Base-by-base conservation (phyloP, 2,329 filamentous ascomycete species). In the Blumeria hordei region DNA sequence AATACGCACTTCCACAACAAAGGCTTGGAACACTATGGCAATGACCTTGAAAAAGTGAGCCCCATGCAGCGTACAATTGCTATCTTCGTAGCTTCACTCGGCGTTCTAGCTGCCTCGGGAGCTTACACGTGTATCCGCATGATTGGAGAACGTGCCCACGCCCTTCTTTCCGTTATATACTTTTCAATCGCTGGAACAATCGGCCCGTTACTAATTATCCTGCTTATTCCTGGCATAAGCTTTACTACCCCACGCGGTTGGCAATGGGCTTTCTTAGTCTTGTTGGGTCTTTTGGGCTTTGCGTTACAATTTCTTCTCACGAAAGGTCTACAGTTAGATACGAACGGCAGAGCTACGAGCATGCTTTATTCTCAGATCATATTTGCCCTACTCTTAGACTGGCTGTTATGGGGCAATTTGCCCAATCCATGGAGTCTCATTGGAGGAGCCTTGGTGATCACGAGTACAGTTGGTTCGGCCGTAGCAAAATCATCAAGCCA, bases 301-400 rank as follows among this genome's bases (percentile, higher is more conserved):
- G 66, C 82, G 12, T 81, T 92, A 74, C 88, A 94, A 73, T 88
- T 88, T 60, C 72, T 93, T n/a, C 70, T 93, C 33, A 93, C 88
- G 0, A 75, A 80, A 0, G 88, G 86, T 0, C 68, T 95, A 54
- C 70, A 74, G 44, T 50, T 63, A n/a, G 64, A 66, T 50, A 61
- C 56, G 39, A 64, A 60, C 16, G 64, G 59, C 35, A 62, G 62
- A 9, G 71, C 69, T 0, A 73, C 76, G 4, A 80, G 77, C 5
- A 82, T 83, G 78, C 68, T 81, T 1, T 85, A 85, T 62, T 78
- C 74, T 37, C 79, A 83, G 64, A 80, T 85, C 74, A 65, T 85
- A 3, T 85, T 83, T 65, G 81, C 81, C 0, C 43, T 64, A 12
- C 37, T 49, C 0, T 62, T 65, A 50, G 64, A 66, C 49, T 64